Base-by-base conservation (phyloP, 495 filamentous ascomycete genomes). In the Podospora didyma region DNA sequence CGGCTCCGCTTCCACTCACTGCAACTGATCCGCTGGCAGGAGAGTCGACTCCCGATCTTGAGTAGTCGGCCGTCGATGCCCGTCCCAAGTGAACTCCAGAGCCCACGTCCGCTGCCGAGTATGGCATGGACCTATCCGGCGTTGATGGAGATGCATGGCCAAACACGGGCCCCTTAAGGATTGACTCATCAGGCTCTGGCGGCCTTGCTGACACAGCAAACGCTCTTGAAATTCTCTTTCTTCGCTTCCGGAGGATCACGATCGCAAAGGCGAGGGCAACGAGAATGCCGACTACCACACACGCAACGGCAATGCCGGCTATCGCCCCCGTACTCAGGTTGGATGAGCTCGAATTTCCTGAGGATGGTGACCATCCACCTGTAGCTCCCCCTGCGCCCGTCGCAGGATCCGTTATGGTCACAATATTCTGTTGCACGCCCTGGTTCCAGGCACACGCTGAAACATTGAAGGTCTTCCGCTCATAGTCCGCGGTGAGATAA, bases 401-500 rank as follows among this genome's bases (percentile, higher is more conserved):
- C 20, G 21, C 21, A 34, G 10, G 14, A 10, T 22, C 11, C 21
- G 57, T 22, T 31, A 69, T 75, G 3, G 74, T 58, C 20, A 75
- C 54, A 46, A 77, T 64, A 31, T 71, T 65, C 46, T 69, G 52
- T 19, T 47, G 7, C 7, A 62, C 65, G 24, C 67, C 73, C 49
- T 70, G 67, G 23, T 62, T 55, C 63, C 70, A 79, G 0, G 57
- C 53, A 56, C 68, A 71, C 6, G 77, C 72, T 0, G 70, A 75
- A 9, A 82, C 65, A 50, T 75, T 75, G 59, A 80, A 80, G 5
- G 69, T 72, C 10, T 64, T 60, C 22, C 71, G 70, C 44, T 82
- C 73, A 56, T 76, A 79, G 60, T 82, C 73, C 1, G 72, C 74
- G 0, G 71, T 69, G 20, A 79, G 64, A 58, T 79, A 82, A 44